Evolutionary conservation across 495 filamentous ascomycete species (phyloP).

Genomic region (Penicillium lagena): DNA sequence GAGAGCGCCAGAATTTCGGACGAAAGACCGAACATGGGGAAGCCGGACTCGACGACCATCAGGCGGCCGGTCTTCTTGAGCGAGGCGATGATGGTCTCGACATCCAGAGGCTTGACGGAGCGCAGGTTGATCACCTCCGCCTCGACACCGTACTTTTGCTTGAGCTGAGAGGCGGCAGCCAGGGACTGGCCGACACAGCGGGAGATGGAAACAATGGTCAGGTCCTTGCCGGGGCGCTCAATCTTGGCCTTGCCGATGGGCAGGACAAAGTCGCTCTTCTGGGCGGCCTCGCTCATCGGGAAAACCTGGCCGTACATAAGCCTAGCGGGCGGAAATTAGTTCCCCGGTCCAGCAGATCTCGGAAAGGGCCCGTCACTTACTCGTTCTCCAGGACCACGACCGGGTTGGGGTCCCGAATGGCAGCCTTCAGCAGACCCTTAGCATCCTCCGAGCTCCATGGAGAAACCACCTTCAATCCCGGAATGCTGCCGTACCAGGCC

Average conservation of each 20-base stretch:
- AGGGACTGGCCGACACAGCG: constrained; percentile 93
- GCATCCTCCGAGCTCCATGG: constrained; percentile 97
- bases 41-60: constrained; percentile 90
- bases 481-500: constrained; percentile 97
- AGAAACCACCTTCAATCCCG: constrained; percentile 91
- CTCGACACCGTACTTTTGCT: constrained; percentile 94
- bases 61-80: constrained; percentile 97
- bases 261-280: constrained; percentile 91
- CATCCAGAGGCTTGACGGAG: constrained; percentile 91
- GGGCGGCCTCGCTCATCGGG: constrained; percentile 92
- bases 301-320: constrained; percentile 90
- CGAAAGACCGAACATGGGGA: constrained; percentile 86
- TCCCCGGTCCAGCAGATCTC: neutral
- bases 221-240: constrained; percentile 89
- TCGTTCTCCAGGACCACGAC: constrained; percentile 95
- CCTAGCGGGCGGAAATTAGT: constrained; percentile 31
- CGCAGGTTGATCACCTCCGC: constrained; percentile 97
- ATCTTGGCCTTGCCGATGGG: constrained; percentile 99
- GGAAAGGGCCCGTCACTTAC: constrained; percentile 33
- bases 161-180: constrained; percentile 77
- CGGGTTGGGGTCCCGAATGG: constrained; percentile 96
- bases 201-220: constrained; percentile 91
- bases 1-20: constrained; percentile 88
- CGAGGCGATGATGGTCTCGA: constrained; percentile 89
- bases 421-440: constrained; percentile 95